These are phyloP conservation scores for Neospermospora avenae DNA, from an alignment of 2,329 filamentous ascomycete genomes.

Conservation along the genomic window DNA sequence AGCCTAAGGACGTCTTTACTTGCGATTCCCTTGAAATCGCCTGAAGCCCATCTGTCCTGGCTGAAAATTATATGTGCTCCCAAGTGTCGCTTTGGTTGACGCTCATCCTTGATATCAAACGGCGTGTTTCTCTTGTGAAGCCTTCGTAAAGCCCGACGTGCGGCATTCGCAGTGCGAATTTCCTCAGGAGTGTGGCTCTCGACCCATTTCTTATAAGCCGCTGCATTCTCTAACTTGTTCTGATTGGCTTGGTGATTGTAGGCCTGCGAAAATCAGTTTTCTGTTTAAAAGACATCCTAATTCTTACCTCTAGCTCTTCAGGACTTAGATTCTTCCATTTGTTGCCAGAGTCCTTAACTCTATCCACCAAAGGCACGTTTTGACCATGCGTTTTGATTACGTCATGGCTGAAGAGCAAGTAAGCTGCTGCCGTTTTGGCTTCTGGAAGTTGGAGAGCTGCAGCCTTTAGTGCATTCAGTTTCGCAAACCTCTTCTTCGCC, in stretches of 20 bases:
- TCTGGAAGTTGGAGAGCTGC: slow-evolving; percentile 36
- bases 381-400: not conserved
- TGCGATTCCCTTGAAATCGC: slow-evolving; percentile 48
- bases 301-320: slow-evolving; percentile 38
- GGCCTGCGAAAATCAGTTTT: slow-evolving; percentile 40
- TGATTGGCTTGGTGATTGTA: slow-evolving; percentile 49
- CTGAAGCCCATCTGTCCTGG: slow-evolving; percentile 42
- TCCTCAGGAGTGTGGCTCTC: slow-evolving; percentile 50
- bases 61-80: slow-evolving; percentile 44
- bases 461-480: slow-evolving; percentile 8
- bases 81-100: slow-evolving; percentile 44
- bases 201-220: slow-evolving; percentile 52
- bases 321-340: slow-evolving; percentile 36
- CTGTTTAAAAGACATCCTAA: not conserved
- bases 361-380: not conserved
- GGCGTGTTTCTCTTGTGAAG: slow-evolving; percentile 1
- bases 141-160: slow-evolving; percentile 40
- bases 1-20: slow-evolving; percentile 40
- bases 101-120: slow-evolving; percentile 48
- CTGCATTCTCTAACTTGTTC: slow-evolving; percentile 42
- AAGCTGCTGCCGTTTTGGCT: slow-evolving; percentile 30
- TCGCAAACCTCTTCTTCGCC: not conserved
- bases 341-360: slow-evolving; percentile 17
- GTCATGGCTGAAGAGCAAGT: slow-evolving; percentile 17
- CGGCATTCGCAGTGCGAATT: slow-evolving; percentile 57